Evolutionary conservation across 2,329 filamentous ascomycete genomes (phyloP), one percentile per base, ranked within the genome.

Genomic region (Colletotrichum orchidophilum): DNA sequence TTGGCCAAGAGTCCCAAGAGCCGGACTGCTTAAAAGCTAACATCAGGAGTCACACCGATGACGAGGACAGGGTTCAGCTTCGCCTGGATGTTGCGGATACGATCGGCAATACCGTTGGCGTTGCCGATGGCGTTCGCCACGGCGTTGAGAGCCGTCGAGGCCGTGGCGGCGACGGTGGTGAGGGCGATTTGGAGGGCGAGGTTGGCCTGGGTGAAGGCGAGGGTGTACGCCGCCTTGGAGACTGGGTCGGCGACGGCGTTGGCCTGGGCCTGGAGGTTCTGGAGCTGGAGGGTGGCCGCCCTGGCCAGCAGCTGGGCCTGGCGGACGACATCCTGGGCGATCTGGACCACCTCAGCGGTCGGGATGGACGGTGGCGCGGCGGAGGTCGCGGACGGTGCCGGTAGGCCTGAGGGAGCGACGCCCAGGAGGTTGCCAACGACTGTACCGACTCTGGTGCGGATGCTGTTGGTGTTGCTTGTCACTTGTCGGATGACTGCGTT

Each of bases 401-500:
- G 27, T 9, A 54, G 35, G 9, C 50, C 35, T n/a, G 39, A 31
- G 6, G 52, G 53, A 9, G n/a, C 39, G 12, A 24, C 39, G n/a
- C 50, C 50, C 12, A 31, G 18, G 6, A 63, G 61, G 13, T 12
- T 31, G 18, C 61, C 52, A 12, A 49, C 35, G 50, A 57, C 7
- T 7, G 24, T 46, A 11, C 33, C 61, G 8, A 49, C 35, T 5
- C 61, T 57, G 7, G 53, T 59, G 18, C 63, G 63, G 21, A 65
- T 65, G 29, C 5, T 59, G 39, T 59, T 59, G 6, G 11, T 18
- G 42, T 59, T 65, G 35, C 24, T 21, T 1, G 35, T 65, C n/a
- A 50, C 27, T 29, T 65, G 63, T 15, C 63, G 63, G 35, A 52
- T 42, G 29, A 59, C 26, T 6, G 63, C 63, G 11, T 29, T 59